A percentile compares a stretch with the other conserved stretches of the same genome.
These are phyloP conservation scores for Verticillium albo-atrum DNA, from an alignment of 2,329 filamentous ascomycete species.

Conservation along the genomic window DNA sequence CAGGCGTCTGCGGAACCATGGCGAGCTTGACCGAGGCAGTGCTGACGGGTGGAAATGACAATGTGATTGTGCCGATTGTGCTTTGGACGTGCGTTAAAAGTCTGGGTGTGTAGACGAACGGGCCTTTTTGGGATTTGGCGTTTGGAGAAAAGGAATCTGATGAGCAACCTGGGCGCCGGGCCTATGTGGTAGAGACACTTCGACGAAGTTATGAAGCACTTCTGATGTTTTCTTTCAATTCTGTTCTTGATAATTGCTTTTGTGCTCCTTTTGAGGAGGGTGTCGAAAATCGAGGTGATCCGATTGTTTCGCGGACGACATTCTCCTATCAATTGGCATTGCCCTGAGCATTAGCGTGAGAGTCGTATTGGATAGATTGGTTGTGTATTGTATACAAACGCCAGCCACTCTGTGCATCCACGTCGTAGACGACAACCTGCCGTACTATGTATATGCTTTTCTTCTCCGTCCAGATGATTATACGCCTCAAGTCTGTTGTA, in stretches of 20 bases:
- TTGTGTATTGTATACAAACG: not conserved
- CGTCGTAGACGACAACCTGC: not conserved
- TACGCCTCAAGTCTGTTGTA: not conserved
- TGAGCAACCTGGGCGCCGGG: not conserved
- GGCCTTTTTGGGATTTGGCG: not conserved
- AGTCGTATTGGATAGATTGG: too few species aligned
- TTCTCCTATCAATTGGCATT: too few species aligned
- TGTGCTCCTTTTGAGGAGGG: too few species aligned
- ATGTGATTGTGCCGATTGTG: constrained; percentile 91
- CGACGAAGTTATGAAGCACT: constrained; percentile 1
- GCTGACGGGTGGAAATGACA: constrained; percentile 94
- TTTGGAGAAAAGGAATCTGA: not conserved
- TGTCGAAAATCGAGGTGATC: too few species aligned
- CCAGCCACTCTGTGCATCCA: not conserved
- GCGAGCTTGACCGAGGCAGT: constrained; percentile 94
- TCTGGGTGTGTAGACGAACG: constrained; percentile 46
- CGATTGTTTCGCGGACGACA: too few species aligned
- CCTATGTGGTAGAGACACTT: not conserved
- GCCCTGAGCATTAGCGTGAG: too few species aligned
- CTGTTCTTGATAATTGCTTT: too few species aligned
- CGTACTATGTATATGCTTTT: not conserved
- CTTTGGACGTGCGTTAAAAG: constrained; percentile 90
- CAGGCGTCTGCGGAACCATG: constrained; percentile 66
- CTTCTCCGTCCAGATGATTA: not conserved
- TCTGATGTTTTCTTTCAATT: not conserved